Percentiles rank a stretch among this genome's conserved stretches.
Evolutionary conservation across 495 filamentous ascomycete species (phyloP).

Genomic region (Lepidopterella palustris): DNA sequence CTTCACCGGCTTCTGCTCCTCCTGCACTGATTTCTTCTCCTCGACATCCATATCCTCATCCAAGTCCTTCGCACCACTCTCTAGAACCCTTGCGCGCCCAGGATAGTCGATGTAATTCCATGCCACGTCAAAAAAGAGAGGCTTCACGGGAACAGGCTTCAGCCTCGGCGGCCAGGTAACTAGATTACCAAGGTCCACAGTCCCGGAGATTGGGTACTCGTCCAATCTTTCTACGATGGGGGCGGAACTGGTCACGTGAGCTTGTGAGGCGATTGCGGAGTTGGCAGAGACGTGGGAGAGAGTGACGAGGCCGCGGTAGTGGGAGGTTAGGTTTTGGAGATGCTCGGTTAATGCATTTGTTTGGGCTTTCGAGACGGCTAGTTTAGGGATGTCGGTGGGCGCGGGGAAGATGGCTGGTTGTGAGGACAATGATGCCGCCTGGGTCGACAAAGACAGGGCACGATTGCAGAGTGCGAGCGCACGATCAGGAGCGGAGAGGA

Average conservation of each 20-base stretch:
- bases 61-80: slow-evolving; percentile 19
- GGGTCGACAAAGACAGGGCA: slow-evolving; percentile 50
- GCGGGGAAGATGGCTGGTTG: not conserved
- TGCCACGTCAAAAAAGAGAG: slow-evolving; percentile 90
- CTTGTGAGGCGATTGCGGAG: slow-evolving; percentile 30
- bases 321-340: slow-evolving; percentile 62
- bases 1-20: slow-evolving; percentile 55
- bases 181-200: slow-evolving; percentile 63
- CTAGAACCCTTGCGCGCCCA: slow-evolving; percentile 40
- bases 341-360: slow-evolving; percentile 50
- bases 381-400: slow-evolving; percentile 43
- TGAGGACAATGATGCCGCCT: slow-evolving; percentile 32
- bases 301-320: slow-evolving; percentile 75
- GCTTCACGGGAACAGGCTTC: slow-evolving; percentile 84
- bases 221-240: slow-evolving; percentile 66
- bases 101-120: slow-evolving; percentile 99
- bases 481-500: slow-evolving; percentile 65
- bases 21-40: slow-evolving; percentile 24
- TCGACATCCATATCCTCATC: slow-evolving; percentile 35
- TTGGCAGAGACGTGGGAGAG: slow-evolving; percentile 53
- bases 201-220: slow-evolving; percentile 58
- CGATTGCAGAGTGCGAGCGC: slow-evolving; percentile 77
- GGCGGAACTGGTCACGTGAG: slow-evolving; percentile 29
- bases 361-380: slow-evolving; percentile 54
- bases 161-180: slow-evolving; percentile 81